Evolutionary conservation across 2,329 filamentous ascomycete genomes (phyloP), one percentile per base, ranked within the genome.

Genomic region (Paradendryphiella salina): DNA sequence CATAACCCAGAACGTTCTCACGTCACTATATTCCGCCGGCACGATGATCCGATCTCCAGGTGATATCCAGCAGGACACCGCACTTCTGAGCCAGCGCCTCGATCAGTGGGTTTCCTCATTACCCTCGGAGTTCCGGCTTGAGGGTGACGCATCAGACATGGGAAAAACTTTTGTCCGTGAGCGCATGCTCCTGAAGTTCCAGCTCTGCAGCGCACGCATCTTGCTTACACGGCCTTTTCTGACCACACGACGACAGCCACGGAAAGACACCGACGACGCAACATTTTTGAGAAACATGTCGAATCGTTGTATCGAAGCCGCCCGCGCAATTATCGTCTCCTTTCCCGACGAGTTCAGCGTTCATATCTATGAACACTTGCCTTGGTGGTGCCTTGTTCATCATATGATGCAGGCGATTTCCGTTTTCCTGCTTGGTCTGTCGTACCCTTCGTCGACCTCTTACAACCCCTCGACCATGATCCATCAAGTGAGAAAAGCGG

Each of bases 321-420:
- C 75, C 1, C 66, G 61, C 40, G 59, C 57, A 3, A 56, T 72
- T 26, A 41, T 73, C 5, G 61, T 69, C 14, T 51, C 75, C n/a
- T 57, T 77, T 4, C 74, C 73, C 2, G 65, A 71, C 15, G 60
- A 69, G 42, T 59, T 65, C 1, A 57, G 65, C 48, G 50, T 69
- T 9, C 45, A 66, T 28, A 40, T 70, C 5, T 73, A 74, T 45
- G 50, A 67, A 29, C 60, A 66, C 17, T 67, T 67, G 1, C 75
- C 75, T 3, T 77, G 75, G 75, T 76, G 73, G 73, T 71, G 67
- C 46, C 56, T 73, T 20, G 59, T 76, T n/a, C 65, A 70, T 21
- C 65, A 73, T 38, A 47, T 77, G 17, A 72, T 76, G 64, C 75
- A 77, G 56, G 71, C 75, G 0, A 57, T 67, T 3, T 67, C 70